These are phyloP conservation scores for Rhododendron molle DNA, from an alignment of 148 eudicot genomes.

Conservation along the genomic window DNA sequence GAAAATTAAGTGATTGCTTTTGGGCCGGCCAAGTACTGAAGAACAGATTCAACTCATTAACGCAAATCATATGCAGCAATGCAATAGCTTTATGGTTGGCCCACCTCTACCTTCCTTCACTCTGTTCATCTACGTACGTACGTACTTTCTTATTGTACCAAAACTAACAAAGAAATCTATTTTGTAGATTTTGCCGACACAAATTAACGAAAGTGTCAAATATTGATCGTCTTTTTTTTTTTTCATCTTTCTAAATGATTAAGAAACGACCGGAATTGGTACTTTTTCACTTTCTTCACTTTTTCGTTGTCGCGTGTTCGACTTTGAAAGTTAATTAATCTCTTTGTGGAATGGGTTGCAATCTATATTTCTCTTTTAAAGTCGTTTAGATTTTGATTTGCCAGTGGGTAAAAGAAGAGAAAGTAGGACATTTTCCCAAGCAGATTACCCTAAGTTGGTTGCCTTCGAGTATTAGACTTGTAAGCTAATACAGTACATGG, in stretches of 20 bases:
- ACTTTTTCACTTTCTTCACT: background rate
- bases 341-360: background rate
- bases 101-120: background rate
- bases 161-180: background rate
- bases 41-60: slow-evolving; percentile 1
- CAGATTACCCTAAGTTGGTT: background rate
- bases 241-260: background rate
- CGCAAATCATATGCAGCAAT: slow-evolving; percentile 1
- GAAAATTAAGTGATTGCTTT: background rate
- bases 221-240: background rate
- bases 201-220: background rate
- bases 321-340: background rate
- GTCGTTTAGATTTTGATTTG: too few species aligned
- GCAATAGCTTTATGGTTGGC: background rate
- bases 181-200: background rate
- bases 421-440: too few species aligned
- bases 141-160: background rate
- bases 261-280: background rate
- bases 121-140: background rate
- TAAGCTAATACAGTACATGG: background rate
- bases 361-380: too few species aligned
- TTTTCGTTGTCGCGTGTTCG: background rate
- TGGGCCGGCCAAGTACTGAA: background rate
- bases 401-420: too few species aligned
- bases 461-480: background rate